Conservation (phyloP, 2,329 filamentous ascomycete species). For the Phoma herbarum region DNA sequence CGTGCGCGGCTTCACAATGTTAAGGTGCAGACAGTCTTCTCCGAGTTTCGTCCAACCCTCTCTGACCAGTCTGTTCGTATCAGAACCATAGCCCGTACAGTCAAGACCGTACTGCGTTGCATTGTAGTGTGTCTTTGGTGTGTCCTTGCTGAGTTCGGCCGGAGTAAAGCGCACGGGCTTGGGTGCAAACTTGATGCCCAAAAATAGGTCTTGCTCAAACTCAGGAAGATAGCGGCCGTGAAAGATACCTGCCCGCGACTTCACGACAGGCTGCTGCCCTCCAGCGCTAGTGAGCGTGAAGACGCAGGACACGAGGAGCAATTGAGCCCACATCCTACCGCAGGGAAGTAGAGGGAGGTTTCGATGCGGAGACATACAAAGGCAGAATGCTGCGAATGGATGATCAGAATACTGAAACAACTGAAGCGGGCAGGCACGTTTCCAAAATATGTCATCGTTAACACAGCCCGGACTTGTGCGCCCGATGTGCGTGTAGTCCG, state of each 20-base stretch:
- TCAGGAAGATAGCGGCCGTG: conserved; percentile 38
- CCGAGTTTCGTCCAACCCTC: conserved; percentile 37
- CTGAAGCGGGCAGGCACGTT: neutral
- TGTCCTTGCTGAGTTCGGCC: conserved; percentile 26
- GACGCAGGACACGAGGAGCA: neutral
- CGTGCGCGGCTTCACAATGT: conserved; percentile 41
- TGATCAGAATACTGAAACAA: neutral
- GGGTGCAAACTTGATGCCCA: conserved; percentile 44
- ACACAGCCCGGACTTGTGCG: neutral
- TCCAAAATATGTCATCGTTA: neutral
- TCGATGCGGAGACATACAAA: no score
- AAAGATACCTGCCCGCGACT: conserved; percentile 39
- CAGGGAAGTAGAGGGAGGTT: no score
- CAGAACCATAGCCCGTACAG: conserved; percentile 40
- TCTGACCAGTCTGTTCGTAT: conserved; percentile 35
- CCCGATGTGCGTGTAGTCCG: neutral
- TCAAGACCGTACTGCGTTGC: conserved; percentile 39
- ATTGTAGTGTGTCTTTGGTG: conserved; percentile 28
- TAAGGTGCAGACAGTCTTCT: conserved; percentile 58
- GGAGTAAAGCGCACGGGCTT: conserved; percentile 40
- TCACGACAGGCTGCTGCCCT: conserved; percentile 23
- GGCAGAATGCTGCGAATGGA: neutral
- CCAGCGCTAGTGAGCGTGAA: neutral
- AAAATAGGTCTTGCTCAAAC: conserved; percentile 43
- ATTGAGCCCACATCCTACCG: neutral